Base-by-base conservation (phyloP, 768 basidiomycete species). In the Leccinum broughii region DNA sequence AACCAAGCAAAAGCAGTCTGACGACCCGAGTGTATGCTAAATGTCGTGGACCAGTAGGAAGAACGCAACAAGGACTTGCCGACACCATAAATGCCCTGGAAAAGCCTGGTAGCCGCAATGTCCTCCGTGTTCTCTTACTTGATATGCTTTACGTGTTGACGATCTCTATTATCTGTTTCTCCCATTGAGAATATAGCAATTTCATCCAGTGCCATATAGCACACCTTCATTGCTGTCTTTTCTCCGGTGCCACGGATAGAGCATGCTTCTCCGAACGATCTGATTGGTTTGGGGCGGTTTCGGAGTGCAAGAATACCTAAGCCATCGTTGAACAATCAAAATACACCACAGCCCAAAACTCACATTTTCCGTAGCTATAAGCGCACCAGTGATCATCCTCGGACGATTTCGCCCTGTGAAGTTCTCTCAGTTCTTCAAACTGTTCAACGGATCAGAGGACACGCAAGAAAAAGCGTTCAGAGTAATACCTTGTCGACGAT, bases 31-130 rank as follows among this genome's bases (percentile, higher is more conserved):
- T 34, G 22, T 50, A 51, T 22, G 41, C 3, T 61, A 8, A 61
- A 57, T 28, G 6, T 55, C 22, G 28, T 24, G 48, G n/a, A 46
- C 28, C 11, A 39, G 26, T 6, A 57, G 34, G 44, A 15, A 34
- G 44, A 55, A 59, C 9, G 39, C 3, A 9, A 50, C 1, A 7
- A n/a, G 11, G 57, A 74, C 87, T 61, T 61, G 85, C 93, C 94
- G 59, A 95, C 92, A 34, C 91, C 93, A 66, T 95, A 95, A 50
- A 97, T 88, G 8, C 90, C 89, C 56, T 83, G 82, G 68, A 96
- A 95, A 10, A 85, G 51, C 26, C 78, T 75, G 3, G 81, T 79
- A 0, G 80, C 81, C 44, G 76, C 70, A 1, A 90, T 79, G 54
- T 90, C 89, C 35, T 83, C 85, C 1, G 87, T 88, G 24, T 76